Evolutionary conservation across 768 basidiomycete genomes (phyloP).

Genomic region (Leccinum uliginosum): DNA sequence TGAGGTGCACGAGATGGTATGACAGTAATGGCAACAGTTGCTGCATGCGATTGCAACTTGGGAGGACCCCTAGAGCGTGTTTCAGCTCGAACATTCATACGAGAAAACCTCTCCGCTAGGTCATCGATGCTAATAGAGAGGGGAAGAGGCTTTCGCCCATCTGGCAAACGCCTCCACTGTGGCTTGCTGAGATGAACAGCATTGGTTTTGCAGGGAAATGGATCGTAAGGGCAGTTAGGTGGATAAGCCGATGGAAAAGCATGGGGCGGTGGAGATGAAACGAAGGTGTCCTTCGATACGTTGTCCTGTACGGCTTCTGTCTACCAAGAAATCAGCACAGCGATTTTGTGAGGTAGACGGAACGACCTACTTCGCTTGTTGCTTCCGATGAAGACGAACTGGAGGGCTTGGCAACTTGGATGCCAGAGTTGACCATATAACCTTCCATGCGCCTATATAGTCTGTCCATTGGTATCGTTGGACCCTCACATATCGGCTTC

Average conservation of each 20-base stretch:
- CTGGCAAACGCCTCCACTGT: constrained; percentile 4
- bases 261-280: constrained; percentile 6
- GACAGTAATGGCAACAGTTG: constrained; percentile 16
- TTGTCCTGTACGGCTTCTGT: neutral
- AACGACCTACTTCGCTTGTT: too few relatives aligned
- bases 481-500: neutral
- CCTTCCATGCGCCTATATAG: neutral
- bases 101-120: constrained; percentile 12
- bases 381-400: fast-evolving
- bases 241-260: constrained; percentile 17
- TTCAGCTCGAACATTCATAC: constrained; percentile 14
- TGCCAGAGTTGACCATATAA: neutral
- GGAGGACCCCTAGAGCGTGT: neutral
- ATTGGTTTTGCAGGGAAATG: constrained; percentile 14
- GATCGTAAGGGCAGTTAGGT: constrained; percentile 12
- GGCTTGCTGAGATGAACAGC: neutral
- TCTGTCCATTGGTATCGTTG: too few relatives aligned
- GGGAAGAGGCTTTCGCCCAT: neutral
- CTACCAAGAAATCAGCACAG: neutral
- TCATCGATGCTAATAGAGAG: neutral
- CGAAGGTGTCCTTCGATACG: neutral
- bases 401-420: too few relatives aligned
- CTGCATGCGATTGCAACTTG: constrained; percentile 4
- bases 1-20: constrained; percentile 16
- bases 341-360: too few relatives aligned